Evolutionary conservation across 2,329 filamentous ascomycete species (phyloP), one percentile per base, ranked within the genome.

Genomic region (Cercospora sp.): DNA sequence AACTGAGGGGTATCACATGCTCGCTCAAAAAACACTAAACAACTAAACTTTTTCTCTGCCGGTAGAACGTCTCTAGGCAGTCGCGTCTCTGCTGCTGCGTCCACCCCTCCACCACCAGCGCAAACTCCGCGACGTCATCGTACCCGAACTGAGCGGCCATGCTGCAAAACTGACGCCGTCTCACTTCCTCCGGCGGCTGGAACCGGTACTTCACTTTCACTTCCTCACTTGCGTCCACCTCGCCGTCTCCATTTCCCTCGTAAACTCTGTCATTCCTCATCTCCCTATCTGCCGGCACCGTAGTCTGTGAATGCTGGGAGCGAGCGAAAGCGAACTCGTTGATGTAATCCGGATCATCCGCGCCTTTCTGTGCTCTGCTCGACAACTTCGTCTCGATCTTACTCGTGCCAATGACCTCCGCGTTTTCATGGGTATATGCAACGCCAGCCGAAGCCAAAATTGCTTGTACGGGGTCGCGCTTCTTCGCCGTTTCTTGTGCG

Each of bases 371-470:
- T 4, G 94, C 95, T 51, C 87, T 88, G 20, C 89, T 89, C 57
- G 91, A 94, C 5, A 99, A 86, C 66, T 90, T 87, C 70, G 91
- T 90, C 80, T 99, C 95, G n/a, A 97, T 87, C 73, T 91, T 92
- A n/a, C 91, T 95, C 0, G 92, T 90, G 10, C 95, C 95, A 66
- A 99, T 88, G 13, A 99, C 94, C 79, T 99, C 94, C 1, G 92
- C 93, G 77, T 99, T 99, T 74, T 98, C 91, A 76, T 99, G 95
- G 0, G 93, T 96, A 78, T 99, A 99, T 75, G 95, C 90, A 0
- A 99, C 94, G 1, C 95, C 95, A 0, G 92, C 93, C 7, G 90
- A 88, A 2, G 92, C 89, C 1, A 99, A 87, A 69, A 99, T 98
- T 2, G 93, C 95, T 73, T 94, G 91, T 33, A 98, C 86, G 0